Conservation (phyloP, 2,329 filamentous ascomycete species). For the Colletotrichum kahawae region DNA sequence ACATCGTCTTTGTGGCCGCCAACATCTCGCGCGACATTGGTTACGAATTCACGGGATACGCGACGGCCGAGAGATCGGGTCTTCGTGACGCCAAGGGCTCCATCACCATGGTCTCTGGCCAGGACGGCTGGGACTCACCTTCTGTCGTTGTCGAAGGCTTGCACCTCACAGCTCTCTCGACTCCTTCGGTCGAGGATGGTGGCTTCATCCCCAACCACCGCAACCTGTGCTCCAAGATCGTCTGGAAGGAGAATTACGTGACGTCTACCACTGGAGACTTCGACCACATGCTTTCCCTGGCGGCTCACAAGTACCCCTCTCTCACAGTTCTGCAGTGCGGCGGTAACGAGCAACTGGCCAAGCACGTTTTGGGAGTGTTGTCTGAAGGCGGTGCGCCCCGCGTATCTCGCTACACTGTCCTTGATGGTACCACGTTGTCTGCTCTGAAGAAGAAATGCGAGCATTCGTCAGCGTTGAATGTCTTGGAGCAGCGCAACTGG, state of each 20-base stretch:
- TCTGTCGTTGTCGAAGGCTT: constrained; percentile 51
- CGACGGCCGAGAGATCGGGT: constrained; percentile 39
- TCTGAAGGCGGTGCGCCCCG: constrained; percentile 30
- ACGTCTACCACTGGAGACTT: constrained; percentile 27
- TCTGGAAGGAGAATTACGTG: constrained; percentile 48
- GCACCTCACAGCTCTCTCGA: constrained; percentile 42
- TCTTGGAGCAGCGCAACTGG: constrained; percentile 32
- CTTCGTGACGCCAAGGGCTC: constrained; percentile 45
- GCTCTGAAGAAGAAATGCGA: constrained; percentile 7
- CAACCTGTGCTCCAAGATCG: constrained; percentile 52
- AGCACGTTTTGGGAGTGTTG: constrained; percentile 32
- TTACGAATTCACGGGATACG: constrained; percentile 44
- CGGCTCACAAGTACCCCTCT: constrained; percentile 44
- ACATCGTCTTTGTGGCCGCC: constrained; percentile 51
- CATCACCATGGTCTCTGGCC: constrained; percentile 44
- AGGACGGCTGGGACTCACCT: constrained; percentile 33
- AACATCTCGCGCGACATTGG: constrained; percentile 35
- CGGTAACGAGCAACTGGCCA: constrained; percentile 23
- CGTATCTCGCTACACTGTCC: constrained; percentile 38
- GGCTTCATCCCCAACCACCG: constrained; percentile 54
- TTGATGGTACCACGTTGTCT: constrained; percentile 13
- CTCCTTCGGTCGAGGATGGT: constrained; percentile 26
- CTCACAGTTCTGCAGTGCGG: constrained; percentile 46
- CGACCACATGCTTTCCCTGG: constrained; percentile 31
- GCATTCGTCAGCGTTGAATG: constrained; percentile 21